These are phyloP conservation scores for Cryptosporidium ubiquitum DNA, from an alignment of 169 alveolate genomes.

Conservation along the genomic window DNA sequence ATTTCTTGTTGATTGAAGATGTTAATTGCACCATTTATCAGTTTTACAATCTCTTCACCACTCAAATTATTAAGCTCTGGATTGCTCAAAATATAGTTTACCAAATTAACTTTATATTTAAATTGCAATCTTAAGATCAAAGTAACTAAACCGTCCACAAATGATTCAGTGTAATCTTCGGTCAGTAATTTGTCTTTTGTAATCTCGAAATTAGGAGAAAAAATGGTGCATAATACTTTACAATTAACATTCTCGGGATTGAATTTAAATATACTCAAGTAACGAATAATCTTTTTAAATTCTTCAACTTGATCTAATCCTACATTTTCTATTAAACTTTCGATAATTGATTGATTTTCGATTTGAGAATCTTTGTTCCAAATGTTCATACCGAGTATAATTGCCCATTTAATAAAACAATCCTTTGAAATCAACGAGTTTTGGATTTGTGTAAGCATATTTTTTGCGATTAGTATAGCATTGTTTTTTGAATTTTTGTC, in stretches of 20 bases:
- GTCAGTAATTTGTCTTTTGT: not conserved
- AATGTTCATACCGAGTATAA: not conserved
- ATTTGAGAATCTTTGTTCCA: not conserved
- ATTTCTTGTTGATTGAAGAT: not conserved
- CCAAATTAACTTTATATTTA: constrained; percentile 1
- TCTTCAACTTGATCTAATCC: not conserved
- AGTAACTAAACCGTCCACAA: not conserved
- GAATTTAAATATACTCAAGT: not conserved
- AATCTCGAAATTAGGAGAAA: not conserved
- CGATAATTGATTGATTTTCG: not conserved
- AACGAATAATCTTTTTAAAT: not conserved
- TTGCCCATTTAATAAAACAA: not conserved
- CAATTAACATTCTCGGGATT: not conserved
- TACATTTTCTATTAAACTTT: not conserved
- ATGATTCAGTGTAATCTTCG: not conserved
- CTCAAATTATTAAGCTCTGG: not conserved
- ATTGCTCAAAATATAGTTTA: not conserved
- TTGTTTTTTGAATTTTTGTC: not conserved
- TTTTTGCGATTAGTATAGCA: not conserved
- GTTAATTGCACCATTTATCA: not conserved
- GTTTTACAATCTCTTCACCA: not conserved
- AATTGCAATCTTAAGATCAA: constrained; percentile 5
- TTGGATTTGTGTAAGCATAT: not conserved
- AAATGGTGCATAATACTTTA: not conserved
- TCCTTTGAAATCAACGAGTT: not conserved